These are phyloP conservation scores for Xeromyces bisporus DNA, from an alignment of 495 filamentous ascomycete species.

Conservation along the genomic window DNA sequence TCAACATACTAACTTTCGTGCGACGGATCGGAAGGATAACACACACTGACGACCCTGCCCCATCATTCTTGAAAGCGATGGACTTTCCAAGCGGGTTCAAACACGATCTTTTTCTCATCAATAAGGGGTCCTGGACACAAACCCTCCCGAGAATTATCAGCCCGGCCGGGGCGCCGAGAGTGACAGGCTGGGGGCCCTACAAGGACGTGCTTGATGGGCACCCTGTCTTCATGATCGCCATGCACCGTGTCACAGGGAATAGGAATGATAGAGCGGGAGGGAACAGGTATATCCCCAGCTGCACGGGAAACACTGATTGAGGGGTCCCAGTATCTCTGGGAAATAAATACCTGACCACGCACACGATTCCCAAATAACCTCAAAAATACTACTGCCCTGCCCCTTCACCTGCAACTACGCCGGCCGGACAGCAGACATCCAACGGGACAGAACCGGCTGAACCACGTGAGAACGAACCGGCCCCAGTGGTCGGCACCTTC, in stretches of 20 bases:
- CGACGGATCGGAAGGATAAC: not conserved
- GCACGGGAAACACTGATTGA: not conserved
- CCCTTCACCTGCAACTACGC: too few species aligned
- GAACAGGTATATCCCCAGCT: not conserved
- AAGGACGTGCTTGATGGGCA: not conserved
- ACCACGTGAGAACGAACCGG: too few species aligned
- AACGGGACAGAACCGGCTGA: too few species aligned
- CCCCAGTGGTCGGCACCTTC: too few species aligned
- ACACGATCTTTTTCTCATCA: constrained; percentile 12
- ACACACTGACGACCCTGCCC: not conserved
- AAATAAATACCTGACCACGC: too few species aligned
- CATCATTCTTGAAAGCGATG: not conserved
- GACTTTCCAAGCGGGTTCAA: constrained; percentile 3
- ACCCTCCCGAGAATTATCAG: not conserved
- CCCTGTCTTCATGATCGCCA: not conserved
- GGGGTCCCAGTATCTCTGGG: not conserved
- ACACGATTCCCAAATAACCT: too few species aligned
- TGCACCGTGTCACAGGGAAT: not conserved
- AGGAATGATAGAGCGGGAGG: not conserved
- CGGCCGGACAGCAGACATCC: too few species aligned
- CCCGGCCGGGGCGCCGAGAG: not conserved
- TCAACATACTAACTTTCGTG: not conserved
- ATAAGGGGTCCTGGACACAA: not conserved
- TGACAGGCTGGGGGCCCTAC: not conserved
- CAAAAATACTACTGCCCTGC: too few species aligned